Conservation (phyloP, 2,329 filamentous ascomycete species). For the Beauveria australis region DNA sequence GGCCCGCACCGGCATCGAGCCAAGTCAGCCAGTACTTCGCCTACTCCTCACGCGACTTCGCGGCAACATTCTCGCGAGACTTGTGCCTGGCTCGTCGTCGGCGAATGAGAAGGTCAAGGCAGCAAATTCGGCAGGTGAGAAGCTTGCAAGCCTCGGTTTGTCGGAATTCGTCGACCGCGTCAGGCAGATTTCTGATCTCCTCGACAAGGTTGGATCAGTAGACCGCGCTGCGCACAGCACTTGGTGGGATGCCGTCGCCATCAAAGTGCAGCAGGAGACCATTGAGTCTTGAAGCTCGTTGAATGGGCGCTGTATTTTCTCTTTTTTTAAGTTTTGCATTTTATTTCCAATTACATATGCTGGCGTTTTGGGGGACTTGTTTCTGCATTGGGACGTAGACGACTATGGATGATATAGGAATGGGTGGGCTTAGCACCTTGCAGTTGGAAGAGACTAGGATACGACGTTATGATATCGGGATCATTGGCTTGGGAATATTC, state of each 20-base stretch:
- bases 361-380: neutral
- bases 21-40: conserved; percentile 51
- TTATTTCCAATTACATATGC: neutral
- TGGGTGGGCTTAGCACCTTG: neutral
- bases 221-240: conserved; percentile 59
- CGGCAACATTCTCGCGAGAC: conserved; percentile 55
- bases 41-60: conserved; percentile 61
- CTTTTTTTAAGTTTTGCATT: neutral
- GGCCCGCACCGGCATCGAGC: conserved; percentile 31
- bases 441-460: neutral
- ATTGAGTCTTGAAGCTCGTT: conserved; percentile 11
- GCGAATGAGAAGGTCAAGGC: conserved; percentile 63
- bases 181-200: conserved; percentile 59
- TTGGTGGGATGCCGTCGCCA: conserved; percentile 63
- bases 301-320: neutral
- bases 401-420: neutral
- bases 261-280: conserved; percentile 41
- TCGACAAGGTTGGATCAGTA: conserved; percentile 56
- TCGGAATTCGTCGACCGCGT: conserved; percentile 66
- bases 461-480: conserved; percentile 5
- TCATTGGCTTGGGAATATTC: neutral
- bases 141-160: conserved; percentile 59
- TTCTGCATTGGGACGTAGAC: neutral
- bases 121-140: conserved; percentile 60
- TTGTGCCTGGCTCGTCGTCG: conserved; percentile 58